Evolutionary conservation across 345 rosid species (phyloP).

Genomic region (Linum usitatissimum): DNA sequence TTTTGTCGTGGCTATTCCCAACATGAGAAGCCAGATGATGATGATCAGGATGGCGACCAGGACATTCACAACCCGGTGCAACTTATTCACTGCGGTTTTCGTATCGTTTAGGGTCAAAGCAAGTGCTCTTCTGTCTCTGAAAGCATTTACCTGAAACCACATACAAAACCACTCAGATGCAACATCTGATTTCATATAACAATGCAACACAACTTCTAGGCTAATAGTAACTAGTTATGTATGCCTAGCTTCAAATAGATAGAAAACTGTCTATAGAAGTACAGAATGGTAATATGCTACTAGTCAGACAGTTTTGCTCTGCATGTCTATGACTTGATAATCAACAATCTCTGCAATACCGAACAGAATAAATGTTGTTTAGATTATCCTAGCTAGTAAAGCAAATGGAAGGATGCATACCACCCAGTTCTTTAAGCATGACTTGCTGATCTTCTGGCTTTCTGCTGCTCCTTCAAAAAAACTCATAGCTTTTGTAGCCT

Average conservation of each 20-base stretch:
- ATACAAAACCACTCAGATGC: not conserved
- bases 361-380: not conserved
- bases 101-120: slow-evolving; percentile 22
- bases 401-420: slow-evolving; percentile 10
- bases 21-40: slow-evolving; percentile 23
- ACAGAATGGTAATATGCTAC: no score
- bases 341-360: no score
- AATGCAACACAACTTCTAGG: not conserved
- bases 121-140: slow-evolving; percentile 25
- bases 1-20: slow-evolving; percentile 25
- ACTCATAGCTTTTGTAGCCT: slow-evolving; percentile 20
- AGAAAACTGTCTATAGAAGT: not conserved
- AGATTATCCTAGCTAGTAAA: no score
- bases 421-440: slow-evolving; percentile 28
- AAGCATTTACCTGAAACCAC: slow-evolving; percentile 23
- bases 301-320: no score
- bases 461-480: slow-evolving; percentile 26
- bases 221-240: not conserved
- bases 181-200: not conserved
- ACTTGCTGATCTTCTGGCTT: slow-evolving; percentile 23
- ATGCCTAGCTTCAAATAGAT: not conserved
- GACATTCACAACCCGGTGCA: slow-evolving; percentile 19
- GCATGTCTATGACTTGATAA: no score
- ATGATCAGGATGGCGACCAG: slow-evolving; percentile 17
- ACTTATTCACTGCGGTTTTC: slow-evolving; percentile 25